Evolutionary conservation across 2,329 filamentous ascomycete genomes (phyloP).

Genomic region (Didymosphaeria variabile): DNA sequence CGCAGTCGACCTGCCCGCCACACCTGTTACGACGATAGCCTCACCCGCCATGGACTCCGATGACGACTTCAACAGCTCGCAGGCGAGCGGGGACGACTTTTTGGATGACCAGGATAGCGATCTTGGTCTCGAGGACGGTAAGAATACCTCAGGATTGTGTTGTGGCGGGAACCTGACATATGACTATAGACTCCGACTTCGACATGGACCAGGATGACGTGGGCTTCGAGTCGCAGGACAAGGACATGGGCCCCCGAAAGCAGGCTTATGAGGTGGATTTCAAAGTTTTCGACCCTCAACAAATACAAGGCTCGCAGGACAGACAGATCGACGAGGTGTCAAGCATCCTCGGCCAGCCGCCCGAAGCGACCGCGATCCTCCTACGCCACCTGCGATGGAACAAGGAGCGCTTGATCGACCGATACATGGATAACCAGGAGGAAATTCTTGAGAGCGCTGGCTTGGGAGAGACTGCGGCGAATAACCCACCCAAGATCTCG

Average conservation of each 20-base stretch:
- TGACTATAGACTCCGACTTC: conserved; percentile 57
- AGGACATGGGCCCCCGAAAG: conserved; percentile 76
- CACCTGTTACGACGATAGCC: conserved; percentile 44
- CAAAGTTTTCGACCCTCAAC: conserved; percentile 79
- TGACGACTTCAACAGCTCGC: conserved; percentile 88
- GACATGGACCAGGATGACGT: conserved; percentile 68
- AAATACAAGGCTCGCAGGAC: conserved; percentile 87
- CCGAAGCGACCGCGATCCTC: conserved; percentile 90
- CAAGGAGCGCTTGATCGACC: conserved; percentile 91
- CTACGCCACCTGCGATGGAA: conserved; percentile 94
- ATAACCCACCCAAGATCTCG: conserved; percentile 71
- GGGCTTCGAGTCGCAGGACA: conserved; percentile 70
- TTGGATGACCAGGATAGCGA: conserved; percentile 82
- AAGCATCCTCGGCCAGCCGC: conserved; percentile 85
- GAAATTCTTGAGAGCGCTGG: conserved; percentile 86
- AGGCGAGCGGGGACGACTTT: conserved; percentile 79
- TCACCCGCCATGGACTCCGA: conserved; percentile 86
- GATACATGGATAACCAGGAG: conserved; percentile 90
- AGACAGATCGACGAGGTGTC: conserved; percentile 89
- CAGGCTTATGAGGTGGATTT: conserved; percentile 85
- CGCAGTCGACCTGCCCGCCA: conserved; percentile 38
- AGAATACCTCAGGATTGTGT: conserved; percentile 17
- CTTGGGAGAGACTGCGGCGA: conserved; percentile 64
- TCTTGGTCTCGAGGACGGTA: conserved; percentile 58
- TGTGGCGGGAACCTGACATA: conserved; percentile 25